Evolutionary conservation across 139 green algal genomes (phyloP), one percentile per base, ranked within the genome.

Genomic region (Chlorella sp.): DNA sequence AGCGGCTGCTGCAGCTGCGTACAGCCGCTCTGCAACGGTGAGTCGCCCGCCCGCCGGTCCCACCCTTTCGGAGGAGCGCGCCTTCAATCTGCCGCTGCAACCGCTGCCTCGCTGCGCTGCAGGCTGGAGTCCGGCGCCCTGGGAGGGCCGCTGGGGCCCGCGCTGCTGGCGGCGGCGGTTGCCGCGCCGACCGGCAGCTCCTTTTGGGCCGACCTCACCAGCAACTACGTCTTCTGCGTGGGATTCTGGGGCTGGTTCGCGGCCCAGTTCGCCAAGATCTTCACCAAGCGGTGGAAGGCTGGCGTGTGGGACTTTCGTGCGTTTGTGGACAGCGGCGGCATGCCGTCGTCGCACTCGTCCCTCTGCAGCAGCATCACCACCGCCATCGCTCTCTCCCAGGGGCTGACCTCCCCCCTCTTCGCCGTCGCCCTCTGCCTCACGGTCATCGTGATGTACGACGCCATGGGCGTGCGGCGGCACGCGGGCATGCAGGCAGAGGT

Each of bases 361-460:
- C 86, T 99, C 6, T 96, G 89, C 75, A 84, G 90, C 77, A 87
- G 86, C 35, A 81, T 98, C 2, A 97, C 96, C 14, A 97, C 93
- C 9, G 91, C 93, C 17, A 83, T 99, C 11, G 96, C 88, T 1
- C 77, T 97, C 46, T 79, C 91, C 66, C 86, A 97, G 45, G 96
- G 96, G 12, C 62, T 99, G 36, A 83, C 82, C 58, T 93, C 83
- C 72, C 66, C 90, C 2, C 71, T 98, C 5, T 99, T 99, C 79
- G 90, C 96, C 0, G 73, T 97, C 25, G 83, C 78, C 29, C 76
- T 98, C 5, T 93, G 83, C 25, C 98, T 99, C 90, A 96, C 81
- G 56, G 72, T 78, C 12, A 97, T 99, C 42, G 95, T 99, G 23
- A 99, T 99, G 96, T 99, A 99, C 76, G 96, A 99, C 82, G 96